phyloP scores from a whole-genome alignment of 192 early-diverging fungal species.

The Rhizophagus clarus region DNA sequence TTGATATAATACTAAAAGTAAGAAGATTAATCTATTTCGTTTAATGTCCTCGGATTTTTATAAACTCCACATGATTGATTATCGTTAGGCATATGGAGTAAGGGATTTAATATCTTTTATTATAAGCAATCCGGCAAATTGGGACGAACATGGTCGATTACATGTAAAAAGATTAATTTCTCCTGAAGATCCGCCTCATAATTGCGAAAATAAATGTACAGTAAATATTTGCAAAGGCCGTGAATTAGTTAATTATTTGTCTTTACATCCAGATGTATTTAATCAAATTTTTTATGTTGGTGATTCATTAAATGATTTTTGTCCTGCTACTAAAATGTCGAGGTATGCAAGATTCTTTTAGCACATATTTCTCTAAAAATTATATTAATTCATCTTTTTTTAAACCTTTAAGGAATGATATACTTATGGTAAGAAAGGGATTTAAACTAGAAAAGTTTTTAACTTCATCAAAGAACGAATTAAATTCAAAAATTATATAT shows the following conservation, averaged over 20 bases:
- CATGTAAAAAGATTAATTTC: constrained; percentile 47
- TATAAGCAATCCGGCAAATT: constrained; percentile 60
- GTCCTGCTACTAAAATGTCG: constrained; percentile 47
- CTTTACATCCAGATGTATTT: constrained; percentile 17
- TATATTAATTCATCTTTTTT: background rate
- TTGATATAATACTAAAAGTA: constrained; percentile 63
- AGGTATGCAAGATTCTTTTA: background rate
- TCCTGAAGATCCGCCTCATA: constrained; percentile 43
- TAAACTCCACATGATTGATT: background rate
- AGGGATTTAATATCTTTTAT: constrained; percentile 47
- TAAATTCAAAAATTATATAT: constrained; percentile 23
- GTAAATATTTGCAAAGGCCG: constrained; percentile 68
- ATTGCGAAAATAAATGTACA: constrained; percentile 53
- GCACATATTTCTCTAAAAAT: background rate
- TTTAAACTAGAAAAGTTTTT: constrained; percentile 8
- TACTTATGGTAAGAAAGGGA: constrained; percentile 2
- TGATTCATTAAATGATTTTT: constrained; percentile 58
- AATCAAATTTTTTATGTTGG: constrained; percentile 54
- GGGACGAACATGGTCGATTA: constrained; percentile 47
- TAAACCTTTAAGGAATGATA: constrained; percentile 6
- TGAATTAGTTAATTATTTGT: constrained; percentile 22
- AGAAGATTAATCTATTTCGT: background rate
- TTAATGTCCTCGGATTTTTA: background rate
- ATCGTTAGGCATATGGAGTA: constrained; percentile 48
- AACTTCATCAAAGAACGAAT: background rate